These are phyloP conservation scores for Calophaca sinica DNA, from an alignment of 306 rosid genomes.

Conservation along the genomic window DNA sequence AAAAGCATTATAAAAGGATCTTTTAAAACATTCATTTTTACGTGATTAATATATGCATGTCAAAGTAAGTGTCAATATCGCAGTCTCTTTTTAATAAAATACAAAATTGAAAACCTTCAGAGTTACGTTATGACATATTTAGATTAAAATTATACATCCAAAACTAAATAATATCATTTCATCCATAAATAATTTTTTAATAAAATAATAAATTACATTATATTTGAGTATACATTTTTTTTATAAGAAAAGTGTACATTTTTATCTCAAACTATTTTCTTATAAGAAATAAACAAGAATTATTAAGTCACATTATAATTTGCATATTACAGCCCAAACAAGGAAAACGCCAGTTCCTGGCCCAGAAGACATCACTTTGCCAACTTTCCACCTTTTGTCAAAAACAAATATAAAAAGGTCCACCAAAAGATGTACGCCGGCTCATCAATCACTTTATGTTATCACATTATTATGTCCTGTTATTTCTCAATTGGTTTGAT, in stretches of 20 bases:
- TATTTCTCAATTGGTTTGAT: neutral
- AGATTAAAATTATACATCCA: neutral
- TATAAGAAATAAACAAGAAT: neutral
- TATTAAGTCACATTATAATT: neutral
- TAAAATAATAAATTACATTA: neutral
- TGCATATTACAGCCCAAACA: neutral
- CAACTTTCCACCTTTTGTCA: conserved; percentile 19
- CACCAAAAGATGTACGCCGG: conserved; percentile 28
- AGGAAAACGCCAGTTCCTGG: conserved; percentile 17
- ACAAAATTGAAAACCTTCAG: neutral
- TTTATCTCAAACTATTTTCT: neutral
- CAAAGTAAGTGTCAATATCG: conserved; percentile 25
- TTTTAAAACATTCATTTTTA: too few species aligned
- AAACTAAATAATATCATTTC: neutral
- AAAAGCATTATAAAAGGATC: too few species aligned
- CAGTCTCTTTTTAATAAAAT: neutral
- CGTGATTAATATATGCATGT: neutral
- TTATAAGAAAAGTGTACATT: too few species aligned
- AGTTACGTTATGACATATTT: conserved; percentile 2
- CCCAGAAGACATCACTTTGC: conserved; percentile 31
- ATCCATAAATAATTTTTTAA: neutral
- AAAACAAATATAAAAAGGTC: conserved; percentile 37
- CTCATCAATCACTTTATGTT: conserved; percentile 42
- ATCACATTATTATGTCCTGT: conserved; percentile 50
- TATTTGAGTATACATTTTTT: neutral